Percentiles rank a stretch among this genome's conserved stretches.
Conservation (phyloP, 1,284 basidiomycete genomes). For the Ustilago loliicola region DNA sequence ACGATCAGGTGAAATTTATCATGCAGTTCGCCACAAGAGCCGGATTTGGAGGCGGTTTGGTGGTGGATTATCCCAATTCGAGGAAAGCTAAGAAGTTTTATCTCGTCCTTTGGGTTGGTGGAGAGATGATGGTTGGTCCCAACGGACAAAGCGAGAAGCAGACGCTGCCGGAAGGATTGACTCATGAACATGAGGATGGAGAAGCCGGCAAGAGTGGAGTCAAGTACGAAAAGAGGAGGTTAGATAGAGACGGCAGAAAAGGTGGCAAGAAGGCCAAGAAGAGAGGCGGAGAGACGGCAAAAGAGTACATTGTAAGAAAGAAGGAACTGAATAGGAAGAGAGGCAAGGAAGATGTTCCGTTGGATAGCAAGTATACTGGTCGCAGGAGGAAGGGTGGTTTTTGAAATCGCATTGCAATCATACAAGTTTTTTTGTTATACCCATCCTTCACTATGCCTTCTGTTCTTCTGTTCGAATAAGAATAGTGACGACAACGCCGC, state of each 20-base stretch:
- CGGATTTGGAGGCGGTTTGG: conserved; percentile 95
- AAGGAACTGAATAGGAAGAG: conserved; percentile 75
- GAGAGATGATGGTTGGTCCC: conserved; percentile 71
- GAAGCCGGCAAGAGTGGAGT: conserved; percentile 19
- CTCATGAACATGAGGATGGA: conserved; percentile 57
- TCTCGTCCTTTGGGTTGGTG: conserved; percentile 70
- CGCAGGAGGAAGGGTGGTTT: conserved; percentile 45
- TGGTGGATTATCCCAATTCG: conserved; percentile 79
- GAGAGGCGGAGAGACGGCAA: conserved; percentile 70
- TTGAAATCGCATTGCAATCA: conserved; percentile 1
- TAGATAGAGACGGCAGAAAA: conserved; percentile 32
- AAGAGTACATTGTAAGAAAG: conserved; percentile 75
- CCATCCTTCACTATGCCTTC: background rate
- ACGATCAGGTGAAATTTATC: conserved; percentile 76
- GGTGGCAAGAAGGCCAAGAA: conserved; percentile 75
- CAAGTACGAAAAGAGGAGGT: conserved; percentile 52
- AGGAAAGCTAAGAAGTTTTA: conserved; percentile 71
- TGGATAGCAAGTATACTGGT: conserved; percentile 66
- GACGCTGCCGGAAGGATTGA: conserved; percentile 56
- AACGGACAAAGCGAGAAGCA: conserved; percentile 57
- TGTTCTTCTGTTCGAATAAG: too few species aligned
- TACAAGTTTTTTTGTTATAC: background rate
- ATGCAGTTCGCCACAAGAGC: conserved; percentile 92
- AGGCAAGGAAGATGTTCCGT: conserved; percentile 73
- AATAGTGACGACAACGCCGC: too few species aligned